A percentile compares a stretch with the other conserved stretches of the same genome.
phyloP scores from a whole-genome alignment of 2,329 filamentous ascomycete genomes.

The Colletotrichum sidae region DNA sequence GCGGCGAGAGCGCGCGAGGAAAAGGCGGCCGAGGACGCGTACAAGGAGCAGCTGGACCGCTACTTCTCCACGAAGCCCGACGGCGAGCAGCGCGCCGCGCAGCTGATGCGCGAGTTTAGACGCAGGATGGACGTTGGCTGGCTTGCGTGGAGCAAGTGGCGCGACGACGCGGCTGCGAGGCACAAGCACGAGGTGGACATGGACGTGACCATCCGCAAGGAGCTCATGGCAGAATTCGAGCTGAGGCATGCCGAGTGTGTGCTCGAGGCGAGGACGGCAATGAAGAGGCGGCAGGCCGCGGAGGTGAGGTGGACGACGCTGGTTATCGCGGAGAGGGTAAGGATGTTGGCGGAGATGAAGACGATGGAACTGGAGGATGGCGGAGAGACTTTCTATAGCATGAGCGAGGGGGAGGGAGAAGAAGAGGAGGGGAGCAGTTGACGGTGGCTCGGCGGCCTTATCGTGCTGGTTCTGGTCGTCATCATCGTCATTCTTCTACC shows the following conservation, averaged over 20 bases:
- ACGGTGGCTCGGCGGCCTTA: slow-evolving; percentile 1
- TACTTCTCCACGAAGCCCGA: slow-evolving; percentile 49
- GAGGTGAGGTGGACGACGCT: slow-evolving; percentile 61
- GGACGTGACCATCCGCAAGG: slow-evolving; percentile 52
- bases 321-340: slow-evolving; percentile 57
- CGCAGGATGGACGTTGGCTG: slow-evolving; percentile 56
- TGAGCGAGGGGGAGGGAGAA: slow-evolving; percentile 1
- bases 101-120: slow-evolving; percentile 49
- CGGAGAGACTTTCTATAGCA: slow-evolving; percentile 1
- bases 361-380: slow-evolving; percentile 55
- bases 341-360: slow-evolving; percentile 56
- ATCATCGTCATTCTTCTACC: not conserved
- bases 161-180: slow-evolving; percentile 52
- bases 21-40: slow-evolving; percentile 56
- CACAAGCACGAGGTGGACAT: slow-evolving; percentile 52
- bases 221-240: slow-evolving; percentile 56
- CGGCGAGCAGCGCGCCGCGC: slow-evolving; percentile 44
- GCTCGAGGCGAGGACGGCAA: slow-evolving; percentile 46
- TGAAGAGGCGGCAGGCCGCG: slow-evolving; percentile 49
- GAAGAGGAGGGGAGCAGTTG: slow-evolving; percentile 2
- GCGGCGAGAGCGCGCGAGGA: slow-evolving; percentile 54
- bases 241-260: slow-evolving; percentile 43
- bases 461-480: slow-evolving; percentile 7
- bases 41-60: slow-evolving; percentile 50
- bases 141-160: slow-evolving; percentile 54